phyloP scores from a whole-genome alignment of 208 protist species.

The Tritrichomonas musculus region DNA sequence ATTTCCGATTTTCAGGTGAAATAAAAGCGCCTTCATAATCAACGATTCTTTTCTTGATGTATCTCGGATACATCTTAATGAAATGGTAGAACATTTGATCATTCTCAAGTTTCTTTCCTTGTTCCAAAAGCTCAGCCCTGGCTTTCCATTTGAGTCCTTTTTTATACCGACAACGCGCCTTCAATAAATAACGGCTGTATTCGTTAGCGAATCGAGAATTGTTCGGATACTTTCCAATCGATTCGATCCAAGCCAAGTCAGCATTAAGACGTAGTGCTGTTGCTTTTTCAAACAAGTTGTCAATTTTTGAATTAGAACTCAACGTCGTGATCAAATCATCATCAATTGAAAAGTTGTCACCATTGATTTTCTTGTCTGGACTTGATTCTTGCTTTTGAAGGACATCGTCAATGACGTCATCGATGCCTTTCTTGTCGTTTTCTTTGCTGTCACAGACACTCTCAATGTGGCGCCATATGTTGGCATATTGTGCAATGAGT shows the following conservation, averaged over 20 bases:
- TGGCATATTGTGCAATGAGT: not conserved
- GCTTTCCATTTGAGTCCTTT: not conserved
- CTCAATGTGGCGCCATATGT: not conserved
- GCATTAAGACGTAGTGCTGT: not conserved
- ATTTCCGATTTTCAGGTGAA: not conserved
- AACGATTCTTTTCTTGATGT: not conserved
- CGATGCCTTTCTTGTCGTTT: too few relatives aligned
- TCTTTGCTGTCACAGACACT: too few relatives aligned
- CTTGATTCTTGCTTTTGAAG: not conserved
- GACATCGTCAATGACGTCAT: too few relatives aligned
- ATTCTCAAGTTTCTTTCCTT: not conserved
- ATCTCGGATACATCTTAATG: not conserved
- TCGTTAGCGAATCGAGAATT: not conserved
- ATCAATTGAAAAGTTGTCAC: too few relatives aligned
- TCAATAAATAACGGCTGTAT: not conserved
- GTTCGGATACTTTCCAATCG: conserved; percentile 17
- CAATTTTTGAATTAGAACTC: too few relatives aligned
- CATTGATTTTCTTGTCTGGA: not conserved
- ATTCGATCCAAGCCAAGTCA: not conserved
- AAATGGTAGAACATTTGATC: not conserved
- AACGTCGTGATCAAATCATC: too few relatives aligned
- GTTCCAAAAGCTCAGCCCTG: not conserved
- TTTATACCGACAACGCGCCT: not conserved
- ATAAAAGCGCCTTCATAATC: not conserved
- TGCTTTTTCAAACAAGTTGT: not conserved